Evolutionary conservation across 495 filamentous ascomycete species (phyloP).

Genomic region (Talaromyces stipitatus): DNA sequence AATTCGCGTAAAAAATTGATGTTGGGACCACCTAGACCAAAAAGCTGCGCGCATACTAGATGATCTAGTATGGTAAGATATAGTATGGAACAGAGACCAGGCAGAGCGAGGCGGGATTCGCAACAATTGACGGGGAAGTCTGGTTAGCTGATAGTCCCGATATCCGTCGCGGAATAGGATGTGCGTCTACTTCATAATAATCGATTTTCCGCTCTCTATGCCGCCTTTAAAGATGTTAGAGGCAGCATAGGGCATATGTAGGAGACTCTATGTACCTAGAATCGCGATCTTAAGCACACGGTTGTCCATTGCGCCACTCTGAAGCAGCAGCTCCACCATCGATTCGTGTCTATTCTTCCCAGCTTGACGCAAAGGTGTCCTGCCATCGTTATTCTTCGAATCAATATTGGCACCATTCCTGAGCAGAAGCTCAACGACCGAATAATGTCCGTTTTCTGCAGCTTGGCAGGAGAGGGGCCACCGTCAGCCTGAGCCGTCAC

Average conservation of each 20-base stretch:
- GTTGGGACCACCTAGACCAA: too few relatives aligned
- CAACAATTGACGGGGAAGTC: too few relatives aligned
- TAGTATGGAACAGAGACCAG: too few relatives aligned
- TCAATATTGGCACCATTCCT: not conserved
- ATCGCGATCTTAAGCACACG: not conserved
- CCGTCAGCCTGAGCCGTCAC: too few relatives aligned
- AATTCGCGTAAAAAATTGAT: not conserved
- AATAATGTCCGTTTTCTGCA: not conserved
- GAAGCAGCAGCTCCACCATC: not conserved
- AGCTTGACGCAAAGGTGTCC: not conserved
- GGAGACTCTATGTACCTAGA: not conserved
- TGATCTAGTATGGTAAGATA: too few relatives aligned
- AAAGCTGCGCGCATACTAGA: too few relatives aligned
- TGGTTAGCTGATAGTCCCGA: too few relatives aligned
- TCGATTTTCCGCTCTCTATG: not conserved
- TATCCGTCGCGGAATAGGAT: not conserved
- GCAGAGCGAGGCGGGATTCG: too few relatives aligned
- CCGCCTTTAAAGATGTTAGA: not conserved
- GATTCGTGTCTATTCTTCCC: not conserved
- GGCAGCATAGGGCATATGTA: not conserved
- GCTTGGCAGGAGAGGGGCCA: too few relatives aligned
- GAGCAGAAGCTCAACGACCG: not conserved
- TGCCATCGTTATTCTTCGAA: not conserved
- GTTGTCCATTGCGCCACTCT: not conserved
- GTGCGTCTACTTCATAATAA: not conserved